Percentiles rank a stretch among this genome's conserved stretches.
Evolutionary conservation across 257 asterid species (phyloP).

Genomic region (Marsdenia floribunda): DNA sequence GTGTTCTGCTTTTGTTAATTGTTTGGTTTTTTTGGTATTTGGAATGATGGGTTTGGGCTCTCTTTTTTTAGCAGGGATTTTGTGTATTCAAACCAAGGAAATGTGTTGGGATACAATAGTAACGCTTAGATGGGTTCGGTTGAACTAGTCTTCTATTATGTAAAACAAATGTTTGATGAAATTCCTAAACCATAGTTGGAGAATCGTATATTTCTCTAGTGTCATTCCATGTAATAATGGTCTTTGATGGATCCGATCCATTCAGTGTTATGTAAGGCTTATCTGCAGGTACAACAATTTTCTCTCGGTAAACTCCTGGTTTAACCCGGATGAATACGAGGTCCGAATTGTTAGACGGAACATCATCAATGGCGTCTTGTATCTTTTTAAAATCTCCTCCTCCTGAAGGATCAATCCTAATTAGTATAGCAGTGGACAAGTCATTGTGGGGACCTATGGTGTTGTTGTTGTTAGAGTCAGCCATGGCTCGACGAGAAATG

Average conservation of each 20-base stretch:
- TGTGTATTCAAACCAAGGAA: no score
- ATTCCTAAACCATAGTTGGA: constrained; percentile 39
- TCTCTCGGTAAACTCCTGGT: constrained; percentile 50
- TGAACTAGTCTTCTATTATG: no score
- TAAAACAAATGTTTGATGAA: no score
- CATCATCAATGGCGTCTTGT: constrained; percentile 48
- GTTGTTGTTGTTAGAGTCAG: constrained; percentile 16
- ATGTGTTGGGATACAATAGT: no score
- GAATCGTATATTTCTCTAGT: constrained; percentile 34
- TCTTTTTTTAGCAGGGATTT: no score
- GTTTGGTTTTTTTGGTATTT: no score
- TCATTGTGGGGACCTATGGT: constrained; percentile 19
- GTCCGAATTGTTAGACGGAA: constrained; percentile 36
- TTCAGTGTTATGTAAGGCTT: constrained; percentile 47
- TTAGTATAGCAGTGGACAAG: constrained; percentile 34
- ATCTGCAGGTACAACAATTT: constrained; percentile 38
- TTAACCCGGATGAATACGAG: constrained; percentile 35
- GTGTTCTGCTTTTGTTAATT: no score
- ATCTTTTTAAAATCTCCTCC: constrained; percentile 33
- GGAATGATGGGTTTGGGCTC: no score
- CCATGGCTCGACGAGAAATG: constrained; percentile 20
- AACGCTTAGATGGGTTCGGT: no score
- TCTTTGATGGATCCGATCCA: constrained; percentile 28
- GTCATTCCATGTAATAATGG: constrained; percentile 39
- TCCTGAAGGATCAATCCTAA: constrained; percentile 47